Evolutionary conservation across 257 asterid species (phyloP).

Genomic region (Solanum virginianum): DNA sequence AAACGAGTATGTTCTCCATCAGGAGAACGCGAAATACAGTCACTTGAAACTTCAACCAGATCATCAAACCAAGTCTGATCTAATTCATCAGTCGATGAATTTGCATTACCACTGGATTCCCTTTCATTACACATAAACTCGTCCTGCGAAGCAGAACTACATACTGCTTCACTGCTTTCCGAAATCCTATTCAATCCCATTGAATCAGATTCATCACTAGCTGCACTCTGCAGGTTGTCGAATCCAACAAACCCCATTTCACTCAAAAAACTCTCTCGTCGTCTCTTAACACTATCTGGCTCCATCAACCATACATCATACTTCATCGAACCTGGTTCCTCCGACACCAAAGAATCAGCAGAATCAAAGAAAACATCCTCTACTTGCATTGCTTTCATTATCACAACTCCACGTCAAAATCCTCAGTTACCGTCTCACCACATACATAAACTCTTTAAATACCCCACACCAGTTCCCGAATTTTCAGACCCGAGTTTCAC

Average conservation of each 20-base stretch:
- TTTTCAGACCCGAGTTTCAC: conserved; percentile 36
- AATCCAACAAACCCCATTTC: conserved; percentile 38
- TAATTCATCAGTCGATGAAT: conserved; percentile 29
- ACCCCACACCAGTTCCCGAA: conserved; percentile 4
- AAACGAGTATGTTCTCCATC: background rate
- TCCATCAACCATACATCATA: conserved; percentile 56
- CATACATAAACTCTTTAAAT: conserved; percentile 6
- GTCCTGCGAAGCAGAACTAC: conserved; percentile 14
- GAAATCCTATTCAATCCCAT: conserved; percentile 3
- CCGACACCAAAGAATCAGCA: conserved; percentile 24
- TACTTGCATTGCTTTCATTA: conserved; percentile 1
- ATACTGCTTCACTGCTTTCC: conserved; percentile 17
- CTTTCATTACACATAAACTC: conserved; percentile 14
- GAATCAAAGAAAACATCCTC: conserved; percentile 66
- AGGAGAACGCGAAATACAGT: background rate
- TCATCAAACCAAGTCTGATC: conserved; percentile 23
- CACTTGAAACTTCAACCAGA: conserved; percentile 7
- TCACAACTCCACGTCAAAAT: conserved; percentile 27
- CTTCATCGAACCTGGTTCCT: conserved; percentile 8
- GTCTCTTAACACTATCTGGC: conserved; percentile 48
- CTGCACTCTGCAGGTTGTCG: background rate
- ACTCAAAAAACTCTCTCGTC: conserved; percentile 28
- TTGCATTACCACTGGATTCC: conserved; percentile 38
- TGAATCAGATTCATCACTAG: background rate
- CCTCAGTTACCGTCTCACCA: conserved; percentile 4